These are phyloP conservation scores for Euphorbia celastroides DNA, from an alignment of 441 rosid species.

Conservation along the genomic window DNA sequence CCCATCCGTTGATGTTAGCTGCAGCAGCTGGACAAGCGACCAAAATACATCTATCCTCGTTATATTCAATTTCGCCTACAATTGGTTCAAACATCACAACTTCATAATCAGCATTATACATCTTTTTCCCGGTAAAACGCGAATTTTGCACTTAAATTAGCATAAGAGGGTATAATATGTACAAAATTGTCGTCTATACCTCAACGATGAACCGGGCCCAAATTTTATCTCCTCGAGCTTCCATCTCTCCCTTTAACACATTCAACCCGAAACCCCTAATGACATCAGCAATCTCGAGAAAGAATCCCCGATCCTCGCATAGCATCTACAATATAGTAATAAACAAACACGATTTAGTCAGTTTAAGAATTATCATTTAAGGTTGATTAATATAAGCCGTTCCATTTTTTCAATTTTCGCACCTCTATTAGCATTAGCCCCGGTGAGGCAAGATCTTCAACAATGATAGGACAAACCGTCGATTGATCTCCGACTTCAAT, in stretches of 20 bases:
- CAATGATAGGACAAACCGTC: slow-evolving; percentile 68
- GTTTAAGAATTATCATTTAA: slow-evolving; percentile 9
- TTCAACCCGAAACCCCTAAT: slow-evolving; percentile 71
- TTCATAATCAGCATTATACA: neutral
- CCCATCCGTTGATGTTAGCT: slow-evolving; percentile 29
- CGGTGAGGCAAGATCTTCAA: slow-evolving; percentile 62
- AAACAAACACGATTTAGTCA: neutral
- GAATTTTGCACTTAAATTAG: neutral
- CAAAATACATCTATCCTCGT: slow-evolving; percentile 75
- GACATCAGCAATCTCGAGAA: slow-evolving; percentile 78
- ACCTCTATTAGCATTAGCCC: slow-evolving; percentile 94
- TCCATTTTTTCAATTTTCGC: slow-evolving; percentile 1
- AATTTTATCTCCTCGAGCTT: slow-evolving; percentile 46
- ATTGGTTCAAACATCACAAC: slow-evolving; percentile 18
- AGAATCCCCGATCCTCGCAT: slow-evolving; percentile 65
- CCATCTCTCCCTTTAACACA: slow-evolving; percentile 81
- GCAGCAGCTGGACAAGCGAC: slow-evolving; percentile 72
- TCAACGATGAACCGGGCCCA: slow-evolving; percentile 89
- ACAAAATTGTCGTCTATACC: slow-evolving; percentile 33
- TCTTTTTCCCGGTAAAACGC: neutral
- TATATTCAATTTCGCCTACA: slow-evolving; percentile 50
- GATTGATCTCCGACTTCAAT: slow-evolving; percentile 62
- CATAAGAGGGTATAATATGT: neutral
- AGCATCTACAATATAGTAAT: slow-evolving; percentile 49
- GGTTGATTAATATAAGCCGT: neutral